phyloP scores from a whole-genome alignment of 768 basidiomycete species.

The Paxillus rubicundulus region DNA sequence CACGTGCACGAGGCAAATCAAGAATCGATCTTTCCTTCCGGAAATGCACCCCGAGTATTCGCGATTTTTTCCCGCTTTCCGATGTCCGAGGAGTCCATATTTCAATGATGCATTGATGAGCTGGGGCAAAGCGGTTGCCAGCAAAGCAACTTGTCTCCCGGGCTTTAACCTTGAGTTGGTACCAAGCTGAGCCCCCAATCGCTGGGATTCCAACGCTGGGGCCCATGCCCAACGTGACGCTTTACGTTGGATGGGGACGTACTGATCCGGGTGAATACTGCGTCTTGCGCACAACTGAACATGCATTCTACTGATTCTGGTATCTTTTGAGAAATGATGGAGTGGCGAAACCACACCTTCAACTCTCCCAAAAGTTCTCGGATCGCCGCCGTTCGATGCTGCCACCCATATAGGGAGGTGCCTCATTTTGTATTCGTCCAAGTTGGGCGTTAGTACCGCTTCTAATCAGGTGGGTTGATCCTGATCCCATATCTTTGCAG shows the following conservation, averaged over 20 bases:
- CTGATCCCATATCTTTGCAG: constrained; percentile 8
- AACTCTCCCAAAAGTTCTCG: not conserved
- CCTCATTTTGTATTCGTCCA: constrained; percentile 13
- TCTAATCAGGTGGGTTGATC: constrained; percentile 16
- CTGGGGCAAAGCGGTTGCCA: constrained; percentile 7
- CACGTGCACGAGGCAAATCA: constrained; percentile 12
- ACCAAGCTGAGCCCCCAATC: constrained; percentile 2
- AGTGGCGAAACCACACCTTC: constrained; percentile 2
- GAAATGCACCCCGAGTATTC: constrained; percentile 2
- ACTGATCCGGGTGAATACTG: constrained; percentile 15
- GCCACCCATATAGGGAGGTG: not conserved
- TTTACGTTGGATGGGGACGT: constrained; percentile 7
- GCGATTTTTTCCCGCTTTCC: constrained; percentile 3
- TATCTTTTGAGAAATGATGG: not conserved
- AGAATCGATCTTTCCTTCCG: constrained; percentile 14
- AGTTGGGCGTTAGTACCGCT: constrained; percentile 12
- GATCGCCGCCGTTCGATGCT: not conserved
- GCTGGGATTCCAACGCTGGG: constrained; percentile 4
- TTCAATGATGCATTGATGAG: constrained; percentile 9
- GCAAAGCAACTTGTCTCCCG: constrained; percentile 4
- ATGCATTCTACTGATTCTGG: not conserved
- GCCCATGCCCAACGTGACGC: not conserved
- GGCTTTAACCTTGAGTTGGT: not conserved
- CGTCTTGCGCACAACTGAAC: constrained; percentile 6
- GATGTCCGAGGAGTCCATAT: constrained; percentile 30